Conservation (phyloP, 2,329 filamentous ascomycete species). For the Zelopaecilomyces penicillatus region DNA sequence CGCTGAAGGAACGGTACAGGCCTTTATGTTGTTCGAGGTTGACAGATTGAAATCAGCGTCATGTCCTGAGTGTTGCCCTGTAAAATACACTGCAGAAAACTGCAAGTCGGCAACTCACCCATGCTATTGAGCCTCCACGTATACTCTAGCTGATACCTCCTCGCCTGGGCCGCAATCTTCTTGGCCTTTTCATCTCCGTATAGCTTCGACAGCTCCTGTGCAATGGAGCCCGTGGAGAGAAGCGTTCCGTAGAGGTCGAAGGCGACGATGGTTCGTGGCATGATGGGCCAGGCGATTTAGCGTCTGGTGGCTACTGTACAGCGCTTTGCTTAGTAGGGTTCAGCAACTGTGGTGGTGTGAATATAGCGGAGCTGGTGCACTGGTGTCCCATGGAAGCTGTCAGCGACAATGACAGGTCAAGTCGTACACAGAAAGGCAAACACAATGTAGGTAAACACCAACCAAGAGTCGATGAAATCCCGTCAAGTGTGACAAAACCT, state of each 20-base stretch:
- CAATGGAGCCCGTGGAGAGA: slow-evolving; percentile 62
- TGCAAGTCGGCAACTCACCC: slow-evolving; percentile 51
- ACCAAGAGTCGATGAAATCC: too few relatives aligned
- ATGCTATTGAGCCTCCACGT: slow-evolving; percentile 71
- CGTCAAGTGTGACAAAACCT: too few relatives aligned
- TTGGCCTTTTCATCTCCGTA: slow-evolving; percentile 50
- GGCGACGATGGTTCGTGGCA: slow-evolving; percentile 43
- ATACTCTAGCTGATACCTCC: slow-evolving; percentile 67
- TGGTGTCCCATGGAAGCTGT: too few relatives aligned
- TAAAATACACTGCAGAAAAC: not conserved
- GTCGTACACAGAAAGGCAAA: too few relatives aligned
- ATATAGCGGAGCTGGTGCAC: too few relatives aligned
- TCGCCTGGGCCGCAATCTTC: slow-evolving; percentile 52
- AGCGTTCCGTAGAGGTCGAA: slow-evolving; percentile 73
- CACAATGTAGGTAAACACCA: too few relatives aligned
- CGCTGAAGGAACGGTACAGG: slow-evolving; percentile 40
- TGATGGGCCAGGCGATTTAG: slow-evolving; percentile 11
- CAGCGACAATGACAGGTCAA: too few relatives aligned
- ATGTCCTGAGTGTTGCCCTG: not conserved
- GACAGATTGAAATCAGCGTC: not conserved
- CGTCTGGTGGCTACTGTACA: too few relatives aligned
- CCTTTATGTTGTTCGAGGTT: slow-evolving; percentile 30
- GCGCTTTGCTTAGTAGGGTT: too few relatives aligned
- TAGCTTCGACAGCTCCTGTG: slow-evolving; percentile 45
- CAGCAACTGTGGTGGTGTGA: too few relatives aligned